A percentile compares a stretch with the other conserved stretches of the same genome.
Evolutionary conservation across 352 stramenopile species (phyloP).

Genomic region (Pythium plurisporium): DNA sequence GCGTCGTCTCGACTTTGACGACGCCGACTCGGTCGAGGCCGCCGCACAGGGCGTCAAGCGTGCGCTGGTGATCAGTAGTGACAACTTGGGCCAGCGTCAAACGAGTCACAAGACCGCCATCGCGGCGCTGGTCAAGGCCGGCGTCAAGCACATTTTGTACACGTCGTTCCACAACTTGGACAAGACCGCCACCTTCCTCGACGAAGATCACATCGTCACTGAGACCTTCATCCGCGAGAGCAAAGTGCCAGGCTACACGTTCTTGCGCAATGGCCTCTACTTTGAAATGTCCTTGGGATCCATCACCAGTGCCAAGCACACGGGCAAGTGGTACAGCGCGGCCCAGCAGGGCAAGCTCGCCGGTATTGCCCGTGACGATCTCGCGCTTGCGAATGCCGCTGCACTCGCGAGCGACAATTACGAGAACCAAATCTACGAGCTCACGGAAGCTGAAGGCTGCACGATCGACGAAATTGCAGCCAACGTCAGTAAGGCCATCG

Average conservation of each 20-base stretch:
- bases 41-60: conserved; percentile 18
- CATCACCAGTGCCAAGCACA: neutral
- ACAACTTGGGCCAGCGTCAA: neutral
- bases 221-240: conserved; percentile 13
- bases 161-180: conserved; percentile 17
- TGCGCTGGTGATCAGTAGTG: conserved; percentile 15
- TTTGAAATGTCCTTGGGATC: conserved; percentile 11
- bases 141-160: conserved; percentile 24
- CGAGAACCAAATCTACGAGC: conserved; percentile 13
- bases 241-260: conserved; percentile 16
- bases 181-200: conserved; percentile 3
- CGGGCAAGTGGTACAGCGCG: conserved; percentile 10
- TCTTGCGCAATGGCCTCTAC: conserved; percentile 20
- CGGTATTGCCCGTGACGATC: neutral
- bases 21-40: conserved; percentile 12
- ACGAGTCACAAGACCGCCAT: conserved; percentile 3
- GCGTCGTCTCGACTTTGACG: conserved; percentile 8
- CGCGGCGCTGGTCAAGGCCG: conserved; percentile 3
- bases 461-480: neutral
- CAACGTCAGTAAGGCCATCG: conserved; percentile 8
- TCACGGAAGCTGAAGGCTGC: neutral
- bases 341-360: neutral
- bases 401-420: conserved; percentile 10
- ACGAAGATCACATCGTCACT: conserved; percentile 3
- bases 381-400: neutral